Evolutionary conservation across 2,329 filamentous ascomycete genomes (phyloP).

Genomic region (Domatiomyces catenatus): DNA sequence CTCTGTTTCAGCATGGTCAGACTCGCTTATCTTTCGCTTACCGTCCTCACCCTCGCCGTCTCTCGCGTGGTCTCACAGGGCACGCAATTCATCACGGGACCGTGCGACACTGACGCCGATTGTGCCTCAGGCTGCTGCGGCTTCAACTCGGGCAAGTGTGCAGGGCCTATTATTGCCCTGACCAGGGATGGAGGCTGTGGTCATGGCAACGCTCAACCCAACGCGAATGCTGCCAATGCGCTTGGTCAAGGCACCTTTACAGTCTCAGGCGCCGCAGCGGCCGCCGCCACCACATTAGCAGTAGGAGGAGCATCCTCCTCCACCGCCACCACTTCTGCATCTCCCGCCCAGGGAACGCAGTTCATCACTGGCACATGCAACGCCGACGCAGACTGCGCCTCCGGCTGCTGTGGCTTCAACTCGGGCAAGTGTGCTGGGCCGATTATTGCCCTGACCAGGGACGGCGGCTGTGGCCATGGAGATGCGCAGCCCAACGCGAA

Average conservation of each 20-base stretch:
- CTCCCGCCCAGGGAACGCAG: constrained; percentile 13
- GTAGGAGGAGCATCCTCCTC: constrained; percentile 2
- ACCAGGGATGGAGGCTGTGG: constrained; percentile 18
- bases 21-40: neutral
- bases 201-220: constrained; percentile 17
- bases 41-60: neutral
- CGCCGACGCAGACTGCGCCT: constrained; percentile 19
- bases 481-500: constrained; percentile 15
- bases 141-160: constrained; percentile 18
- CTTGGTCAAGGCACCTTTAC: constrained; percentile 6
- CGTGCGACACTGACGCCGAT: constrained; percentile 17
- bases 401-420: constrained; percentile 24
- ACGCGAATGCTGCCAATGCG: constrained; percentile 15
- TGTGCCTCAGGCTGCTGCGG: constrained; percentile 20
- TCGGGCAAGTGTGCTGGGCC: constrained; percentile 22
- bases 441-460: constrained; percentile 10
- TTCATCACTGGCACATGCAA: constrained; percentile 20
- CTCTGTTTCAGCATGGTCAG: neutral
- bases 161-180: constrained; percentile 15
- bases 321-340: neutral
- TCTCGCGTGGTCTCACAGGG: constrained; percentile 7
- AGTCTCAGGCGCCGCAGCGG: neutral
- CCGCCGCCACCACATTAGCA: neutral
- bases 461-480: constrained; percentile 19
- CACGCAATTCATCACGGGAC: constrained; percentile 20